Percentiles rank a stretch among this genome's conserved stretches.
Evolutionary conservation across 257 asterid species (phyloP).

Genomic region (Solanum sitiens): DNA sequence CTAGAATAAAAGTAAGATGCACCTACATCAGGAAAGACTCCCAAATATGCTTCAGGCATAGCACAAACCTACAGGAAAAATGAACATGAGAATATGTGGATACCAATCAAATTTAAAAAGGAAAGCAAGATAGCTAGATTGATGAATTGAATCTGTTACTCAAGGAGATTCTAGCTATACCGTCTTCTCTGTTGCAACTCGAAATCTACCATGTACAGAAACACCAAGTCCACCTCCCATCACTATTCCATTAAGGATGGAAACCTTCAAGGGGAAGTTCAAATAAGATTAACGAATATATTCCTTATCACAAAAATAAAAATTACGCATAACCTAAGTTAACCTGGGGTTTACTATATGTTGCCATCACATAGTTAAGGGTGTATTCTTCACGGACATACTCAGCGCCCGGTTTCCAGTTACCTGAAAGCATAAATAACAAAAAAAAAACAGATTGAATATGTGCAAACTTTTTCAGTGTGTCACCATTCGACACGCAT

Average conservation of each 20-base stretch:
- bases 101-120: too few species aligned
- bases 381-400: conserved; percentile 52
- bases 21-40: conserved; percentile 91
- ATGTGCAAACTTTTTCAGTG: neutral
- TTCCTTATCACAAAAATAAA: neutral
- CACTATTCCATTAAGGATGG: conserved; percentile 85
- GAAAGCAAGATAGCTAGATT: neutral
- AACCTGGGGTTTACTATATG: conserved; percentile 86
- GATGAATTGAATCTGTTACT: neutral
- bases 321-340: neutral
- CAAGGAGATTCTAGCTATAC: conserved; percentile 24
- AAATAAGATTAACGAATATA: neutral
- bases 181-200: conserved; percentile 87
- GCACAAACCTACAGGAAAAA: conserved; percentile 70
- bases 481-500: neutral
- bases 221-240: conserved; percentile 98
- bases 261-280: conserved; percentile 38
- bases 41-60: conserved; percentile 95
- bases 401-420: conserved; percentile 57
- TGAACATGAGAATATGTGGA: neutral
- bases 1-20: conserved; percentile 89
- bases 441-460: neutral
- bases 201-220: conserved; percentile 82
- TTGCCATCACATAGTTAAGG: conserved; percentile 70
- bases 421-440: conserved; percentile 33